Evolutionary conservation across 768 basidiomycete species (phyloP).

Genomic region (Cystofilobasidium bisporidii): DNA sequence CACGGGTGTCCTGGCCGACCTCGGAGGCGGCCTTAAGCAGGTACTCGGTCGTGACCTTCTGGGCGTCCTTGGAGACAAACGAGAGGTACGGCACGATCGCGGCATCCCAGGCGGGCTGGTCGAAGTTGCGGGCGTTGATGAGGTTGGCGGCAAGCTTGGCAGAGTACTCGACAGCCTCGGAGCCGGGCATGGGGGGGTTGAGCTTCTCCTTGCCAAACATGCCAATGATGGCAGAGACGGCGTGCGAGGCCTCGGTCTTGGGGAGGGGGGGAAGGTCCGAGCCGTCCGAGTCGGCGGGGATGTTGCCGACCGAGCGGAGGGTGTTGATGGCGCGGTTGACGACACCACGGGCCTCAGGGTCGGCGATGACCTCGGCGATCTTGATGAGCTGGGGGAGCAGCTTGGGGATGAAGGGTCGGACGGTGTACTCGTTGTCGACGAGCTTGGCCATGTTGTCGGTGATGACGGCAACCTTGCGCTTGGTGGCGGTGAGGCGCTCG

Average conservation of each 20-base stretch:
- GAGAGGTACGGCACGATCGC: constrained; percentile 62
- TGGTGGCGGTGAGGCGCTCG: constrained; percentile 90
- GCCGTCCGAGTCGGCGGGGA: constrained; percentile 73
- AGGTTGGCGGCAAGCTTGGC: constrained; percentile 73
- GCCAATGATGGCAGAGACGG: constrained; percentile 56
- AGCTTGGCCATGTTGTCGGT: constrained; percentile 98
- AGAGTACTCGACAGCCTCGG: constrained; percentile 59
- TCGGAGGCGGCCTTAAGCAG: constrained; percentile 80
- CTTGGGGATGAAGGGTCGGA: constrained; percentile 93
- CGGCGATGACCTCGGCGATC: constrained; percentile 86
- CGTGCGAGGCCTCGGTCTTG: constrained; percentile 58
- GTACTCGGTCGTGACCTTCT: constrained; percentile 67
- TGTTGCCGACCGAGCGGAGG: constrained; percentile 87
- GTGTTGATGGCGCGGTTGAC: constrained; percentile 86
- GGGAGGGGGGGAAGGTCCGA: constrained; percentile 82
- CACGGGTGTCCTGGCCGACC: constrained; percentile 52
- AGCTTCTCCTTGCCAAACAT: constrained; percentile 78
- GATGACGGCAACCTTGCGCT: constrained; percentile 96
- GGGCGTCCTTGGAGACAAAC: constrained; percentile 59
- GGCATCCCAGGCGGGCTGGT: constrained; percentile 73
- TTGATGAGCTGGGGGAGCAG: constrained; percentile 92
- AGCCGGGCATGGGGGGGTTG: constrained; percentile 48
- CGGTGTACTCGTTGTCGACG: constrained; percentile 86
- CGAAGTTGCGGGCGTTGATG: constrained; percentile 84
- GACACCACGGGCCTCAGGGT: constrained; percentile 93